phyloP scores from a whole-genome alignment of 306 rosid species.

The Casuarina glauca region DNA sequence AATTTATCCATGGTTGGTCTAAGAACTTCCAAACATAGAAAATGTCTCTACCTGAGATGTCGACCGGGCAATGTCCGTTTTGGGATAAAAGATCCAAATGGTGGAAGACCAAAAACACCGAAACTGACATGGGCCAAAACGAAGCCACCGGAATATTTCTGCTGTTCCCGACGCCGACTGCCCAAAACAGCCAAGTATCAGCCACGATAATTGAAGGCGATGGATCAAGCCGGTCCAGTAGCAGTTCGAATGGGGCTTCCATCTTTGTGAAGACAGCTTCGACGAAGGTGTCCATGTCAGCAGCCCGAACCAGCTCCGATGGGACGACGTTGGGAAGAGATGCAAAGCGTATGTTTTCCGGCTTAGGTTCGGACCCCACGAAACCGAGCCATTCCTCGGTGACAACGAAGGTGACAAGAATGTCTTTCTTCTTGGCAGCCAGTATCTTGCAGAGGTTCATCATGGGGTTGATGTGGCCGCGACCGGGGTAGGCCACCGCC shows the following conservation, averaged over 20 bases:
- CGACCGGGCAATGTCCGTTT: no score
- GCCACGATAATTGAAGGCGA: constrained; percentile 22
- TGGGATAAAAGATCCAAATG: neutral
- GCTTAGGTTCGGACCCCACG: constrained; percentile 11
- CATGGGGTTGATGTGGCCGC: constrained; percentile 43
- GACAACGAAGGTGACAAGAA: constrained; percentile 29
- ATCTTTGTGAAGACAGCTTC: constrained; percentile 27
- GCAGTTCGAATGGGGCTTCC: constrained; percentile 27
- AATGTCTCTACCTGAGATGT: no score
- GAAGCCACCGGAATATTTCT: constrained; percentile 30
- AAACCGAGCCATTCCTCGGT: constrained; percentile 33
- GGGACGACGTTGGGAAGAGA: constrained; percentile 31
- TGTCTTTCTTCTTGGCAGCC: constrained; percentile 9
- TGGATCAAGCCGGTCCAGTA: constrained; percentile 4
- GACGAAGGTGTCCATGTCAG: constrained; percentile 15
- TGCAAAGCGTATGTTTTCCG: constrained; percentile 19
- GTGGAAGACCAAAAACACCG: neutral
- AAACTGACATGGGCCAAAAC: constrained; percentile 19
- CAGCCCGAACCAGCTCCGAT: constrained; percentile 16
- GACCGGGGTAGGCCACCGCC: constrained; percentile 40
- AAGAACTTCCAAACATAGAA: no score
- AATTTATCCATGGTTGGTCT: no score
- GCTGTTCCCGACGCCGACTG: constrained; percentile 6
- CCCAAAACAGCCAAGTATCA: constrained; percentile 27
- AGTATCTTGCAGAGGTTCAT: constrained; percentile 37